phyloP scores from a whole-genome alignment of 257 asterid genomes.

The Solanum tacnaense region DNA sequence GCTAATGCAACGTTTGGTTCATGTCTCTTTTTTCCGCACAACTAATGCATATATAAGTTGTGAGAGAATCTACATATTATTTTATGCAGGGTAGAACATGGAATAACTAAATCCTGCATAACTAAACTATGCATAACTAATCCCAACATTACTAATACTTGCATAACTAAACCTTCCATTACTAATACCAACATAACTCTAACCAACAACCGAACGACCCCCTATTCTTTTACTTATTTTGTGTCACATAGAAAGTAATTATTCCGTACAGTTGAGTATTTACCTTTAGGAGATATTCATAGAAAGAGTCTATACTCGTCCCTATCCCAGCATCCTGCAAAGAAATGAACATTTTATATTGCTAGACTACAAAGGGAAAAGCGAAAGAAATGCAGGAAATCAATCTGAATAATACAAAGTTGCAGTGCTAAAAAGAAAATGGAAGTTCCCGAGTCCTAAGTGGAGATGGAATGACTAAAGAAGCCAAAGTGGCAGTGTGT shows the following conservation, averaged over 20 bases:
- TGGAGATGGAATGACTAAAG: neutral
- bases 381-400: neutral
- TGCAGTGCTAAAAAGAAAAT: neutral
- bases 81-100: neutral
- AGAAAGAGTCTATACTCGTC: constrained; percentile 96
- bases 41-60: neutral
- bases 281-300: constrained; percentile 94
- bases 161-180: neutral
- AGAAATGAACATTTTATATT: constrained; percentile 14
- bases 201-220: neutral
- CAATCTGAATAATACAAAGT: neutral
- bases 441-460: neutral
- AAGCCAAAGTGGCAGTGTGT: neutral
- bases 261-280: constrained; percentile 3
- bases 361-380: neutral
- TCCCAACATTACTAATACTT: neutral
- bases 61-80: neutral
- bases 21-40: neutral
- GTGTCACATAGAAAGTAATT: neutral
- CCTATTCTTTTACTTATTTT: neutral
- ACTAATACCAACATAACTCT: neutral
- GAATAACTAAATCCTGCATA: neutral
- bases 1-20: neutral
- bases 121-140: neutral
- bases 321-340: constrained; percentile 99